Percentiles rank a stretch among this genome's conserved stretches.
Evolutionary conservation across 2,329 filamentous ascomycete species (phyloP).

Genomic region (Colletotrichum kahawae): DNA sequence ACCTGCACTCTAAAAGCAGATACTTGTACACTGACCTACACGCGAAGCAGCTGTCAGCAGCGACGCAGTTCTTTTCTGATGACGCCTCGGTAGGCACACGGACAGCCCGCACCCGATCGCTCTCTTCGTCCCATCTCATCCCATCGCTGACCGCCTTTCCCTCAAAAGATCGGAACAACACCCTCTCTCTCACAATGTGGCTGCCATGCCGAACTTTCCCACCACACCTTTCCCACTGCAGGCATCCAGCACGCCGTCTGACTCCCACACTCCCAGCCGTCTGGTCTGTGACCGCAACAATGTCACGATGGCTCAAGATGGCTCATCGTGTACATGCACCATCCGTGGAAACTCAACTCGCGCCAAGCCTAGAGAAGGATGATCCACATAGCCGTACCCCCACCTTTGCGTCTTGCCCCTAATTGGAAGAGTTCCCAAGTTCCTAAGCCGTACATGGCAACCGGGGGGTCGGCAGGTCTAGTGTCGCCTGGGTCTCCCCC

Average conservation of each 20-base stretch:
- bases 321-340: not conserved
- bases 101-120: not conserved
- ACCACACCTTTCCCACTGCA: not conserved
- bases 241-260: not conserved
- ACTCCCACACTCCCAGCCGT: not conserved
- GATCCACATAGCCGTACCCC: constrained; percentile 15
- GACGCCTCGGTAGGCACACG: not conserved
- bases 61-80: not conserved
- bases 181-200: not conserved
- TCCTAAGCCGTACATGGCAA: not conserved
- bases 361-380: not conserved
- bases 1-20: not conserved
- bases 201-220: not conserved
- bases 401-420: not conserved
- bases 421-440: not conserved
- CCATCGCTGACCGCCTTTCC: constrained; percentile 6
- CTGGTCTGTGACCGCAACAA: not conserved
- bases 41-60: not conserved
- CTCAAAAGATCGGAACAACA: not conserved
- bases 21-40: not conserved
- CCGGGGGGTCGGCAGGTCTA: not conserved
- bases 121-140: not conserved
- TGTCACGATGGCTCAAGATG: constrained; percentile 7
- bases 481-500: not conserved
- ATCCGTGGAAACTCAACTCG: not conserved